Base-by-base conservation (phyloP, 345 rosid species). In the Gossypioides kirkii region DNA sequence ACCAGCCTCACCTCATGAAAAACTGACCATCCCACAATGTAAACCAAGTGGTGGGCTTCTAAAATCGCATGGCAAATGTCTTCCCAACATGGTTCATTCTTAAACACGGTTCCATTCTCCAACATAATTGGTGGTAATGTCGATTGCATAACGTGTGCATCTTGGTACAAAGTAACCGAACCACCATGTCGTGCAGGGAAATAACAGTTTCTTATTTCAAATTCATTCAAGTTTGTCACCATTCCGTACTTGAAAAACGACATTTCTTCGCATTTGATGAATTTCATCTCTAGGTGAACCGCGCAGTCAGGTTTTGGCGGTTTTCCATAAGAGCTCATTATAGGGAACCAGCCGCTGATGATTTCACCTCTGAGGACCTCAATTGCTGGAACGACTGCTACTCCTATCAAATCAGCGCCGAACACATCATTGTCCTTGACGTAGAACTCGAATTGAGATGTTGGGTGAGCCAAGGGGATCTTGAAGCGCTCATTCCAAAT, bases 21-120 rank as follows among this genome's bases (percentile, higher is more conserved):
- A 16, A 93, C 22, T n/a, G 98, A 93, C 97, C 98, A 93, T 2
- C 97, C 98, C 6, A 80, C 82, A 0, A 93, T 66, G 58, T 93
- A 93, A 60, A 93, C 92, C 88, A 93, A 10, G 72, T 91, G 97
- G 49, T 91, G 97, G 13, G 98, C 98, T 75, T 93, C 97, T 47
- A 86, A 67, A 62, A 93, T 89, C 1, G 95, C 87, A 41, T 91
- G 91, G 53, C 97, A 93, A 0, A 93, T 91, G 71, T 93, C 98
- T 78, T 93, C 98, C 97, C 98, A 93, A 77, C 98, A 93, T 56
- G 61, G 61, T 22, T 56, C 28, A 28, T 56, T 9, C 61, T 56
- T 56, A 23, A 56, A 56, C 61, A 56, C 61, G 8, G 28, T 56
- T 20, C 61, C 28, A 14, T 56, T 56, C 61, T 56, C 61, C 61